Conservation (phyloP, 108 stramenopile species). For the Pseudonitzschia multistriata region DNA sequence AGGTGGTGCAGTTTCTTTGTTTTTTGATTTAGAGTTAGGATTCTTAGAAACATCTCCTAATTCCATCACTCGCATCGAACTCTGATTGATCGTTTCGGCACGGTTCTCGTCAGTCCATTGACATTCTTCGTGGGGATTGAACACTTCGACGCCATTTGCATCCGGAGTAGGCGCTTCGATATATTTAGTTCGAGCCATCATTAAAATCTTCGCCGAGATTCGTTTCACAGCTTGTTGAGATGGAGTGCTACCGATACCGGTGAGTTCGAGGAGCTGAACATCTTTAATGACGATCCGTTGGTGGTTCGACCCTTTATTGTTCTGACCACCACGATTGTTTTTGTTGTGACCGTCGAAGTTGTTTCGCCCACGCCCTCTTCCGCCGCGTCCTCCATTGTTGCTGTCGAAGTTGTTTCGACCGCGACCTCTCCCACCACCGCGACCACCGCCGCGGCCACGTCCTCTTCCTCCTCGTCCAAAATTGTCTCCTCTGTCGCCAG, state of each 20-base stretch:
- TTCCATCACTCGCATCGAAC: conserved; percentile 40
- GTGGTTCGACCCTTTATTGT: conserved; percentile 8
- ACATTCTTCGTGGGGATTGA: conserved; percentile 33
- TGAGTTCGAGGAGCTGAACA: conserved; percentile 38
- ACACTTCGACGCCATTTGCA: neutral
- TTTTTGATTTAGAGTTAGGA: conserved; percentile 44
- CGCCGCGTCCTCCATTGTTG: conserved; percentile 25
- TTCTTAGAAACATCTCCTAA: conserved; percentile 50
- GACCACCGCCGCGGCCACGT: conserved; percentile 17
- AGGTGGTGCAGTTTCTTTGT: conserved; percentile 68
- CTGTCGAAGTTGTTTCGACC: neutral
- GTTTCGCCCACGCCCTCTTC: conserved; percentile 35
- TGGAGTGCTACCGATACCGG: conserved; percentile 56
- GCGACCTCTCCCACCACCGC: conserved; percentile 20
- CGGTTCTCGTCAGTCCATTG: conserved; percentile 47
- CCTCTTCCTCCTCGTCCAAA: conserved; percentile 15
- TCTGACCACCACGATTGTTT: conserved; percentile 3
- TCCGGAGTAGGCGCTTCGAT: conserved; percentile 42
- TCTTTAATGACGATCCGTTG: conserved; percentile 25
- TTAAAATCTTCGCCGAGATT: conserved; percentile 43
- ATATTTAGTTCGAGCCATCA: conserved; percentile 52
- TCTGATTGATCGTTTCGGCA: conserved; percentile 21
- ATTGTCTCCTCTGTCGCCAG: conserved; percentile 5
- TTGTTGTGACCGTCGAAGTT: conserved; percentile 19
- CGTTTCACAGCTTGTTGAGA: conserved; percentile 63